Conservation (phyloP, 768 basidiomycete genomes). For the Gautieria morchelliformis region DNA sequence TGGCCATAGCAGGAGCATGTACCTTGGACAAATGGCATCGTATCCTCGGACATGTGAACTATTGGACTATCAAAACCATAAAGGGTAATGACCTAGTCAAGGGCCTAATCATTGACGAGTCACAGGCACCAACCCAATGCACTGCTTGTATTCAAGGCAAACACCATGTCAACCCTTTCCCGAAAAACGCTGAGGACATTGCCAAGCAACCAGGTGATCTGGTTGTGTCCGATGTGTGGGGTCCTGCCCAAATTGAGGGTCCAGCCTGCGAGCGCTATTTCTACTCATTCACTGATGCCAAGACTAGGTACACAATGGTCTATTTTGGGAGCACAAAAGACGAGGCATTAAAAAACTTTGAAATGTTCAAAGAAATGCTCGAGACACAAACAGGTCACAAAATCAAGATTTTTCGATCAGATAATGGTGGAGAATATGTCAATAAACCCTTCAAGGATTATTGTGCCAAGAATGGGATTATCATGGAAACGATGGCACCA, state of each 20-base stretch:
- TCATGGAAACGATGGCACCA: conserved; percentile 23
- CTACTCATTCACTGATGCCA: not conserved
- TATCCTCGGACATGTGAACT: too few relatives aligned
- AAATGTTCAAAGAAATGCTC: not conserved
- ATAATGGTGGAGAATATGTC: not conserved
- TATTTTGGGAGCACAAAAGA: not conserved
- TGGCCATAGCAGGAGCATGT: too few relatives aligned
- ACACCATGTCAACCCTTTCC: not conserved
- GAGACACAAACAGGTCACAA: not conserved
- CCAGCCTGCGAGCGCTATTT: not conserved
- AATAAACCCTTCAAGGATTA: conserved; percentile 17
- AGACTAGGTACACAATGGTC: not conserved
- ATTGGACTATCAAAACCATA: not conserved
- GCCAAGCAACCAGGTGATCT: not conserved
- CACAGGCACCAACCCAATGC: not conserved
- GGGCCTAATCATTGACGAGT: not conserved
- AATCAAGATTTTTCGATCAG: not conserved
- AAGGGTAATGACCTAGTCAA: not conserved
- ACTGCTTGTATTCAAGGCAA: not conserved
- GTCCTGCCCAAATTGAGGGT: not conserved
- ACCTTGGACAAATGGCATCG: too few relatives aligned
- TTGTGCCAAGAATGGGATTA: conserved; percentile 18
- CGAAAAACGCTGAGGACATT: not conserved
- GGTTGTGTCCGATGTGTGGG: not conserved
- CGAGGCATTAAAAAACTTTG: not conserved